Base-by-base conservation (phyloP, 2,329 filamentous ascomycete species). In the Diaporthe longicolla region DNA sequence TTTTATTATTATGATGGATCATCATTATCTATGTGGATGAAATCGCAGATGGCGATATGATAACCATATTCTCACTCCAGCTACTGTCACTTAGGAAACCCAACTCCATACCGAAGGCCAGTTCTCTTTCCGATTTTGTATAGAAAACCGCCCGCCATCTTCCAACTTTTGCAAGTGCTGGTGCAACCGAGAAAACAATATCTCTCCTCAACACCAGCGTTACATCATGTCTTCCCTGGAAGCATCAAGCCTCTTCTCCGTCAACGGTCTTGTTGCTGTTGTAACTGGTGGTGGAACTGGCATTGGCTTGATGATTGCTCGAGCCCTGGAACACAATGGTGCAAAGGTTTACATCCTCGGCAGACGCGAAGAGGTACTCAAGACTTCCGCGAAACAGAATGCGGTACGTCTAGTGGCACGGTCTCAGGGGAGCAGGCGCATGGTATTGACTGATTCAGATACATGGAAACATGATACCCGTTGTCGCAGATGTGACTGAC, bases 311-410 rank as follows among this genome's bases (percentile, higher is more conserved):
- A 69, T 69, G 65, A 55, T 69, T 19, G 65, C 65, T 21, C 65
- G 50, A 37, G 48, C 43, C 7, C 65, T 69, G 8, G 65, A 69
- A 52, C 43, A 48, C 43, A 69, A 69, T 73, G 85, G 86, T n/a
- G 84, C 83, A 26, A 83, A 82, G 35, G 85, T 87, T 26, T 87
- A 86, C 78, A 83, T 87, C 57, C 82, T 82, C 21, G 84, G 85
- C 7, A 81, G 85, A 11, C 79, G 85, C 26, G 77, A 82, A 26
- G 84, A 85, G 21, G 82, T 82, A 50, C 80, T 87, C 61, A 80
- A 86, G 50, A 81, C 77, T 48, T 82, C 82, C 29, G 78, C 76
- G 19, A 54, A 72, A n/a, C 55, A 58, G 35, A 58, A 58, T 19
- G 55, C 55, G 55, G 55, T 58, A 58, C 19, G 55, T 37, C 19